Conservation (phyloP, 345 rosid genomes). For the Lumnitzera racemosa region DNA sequence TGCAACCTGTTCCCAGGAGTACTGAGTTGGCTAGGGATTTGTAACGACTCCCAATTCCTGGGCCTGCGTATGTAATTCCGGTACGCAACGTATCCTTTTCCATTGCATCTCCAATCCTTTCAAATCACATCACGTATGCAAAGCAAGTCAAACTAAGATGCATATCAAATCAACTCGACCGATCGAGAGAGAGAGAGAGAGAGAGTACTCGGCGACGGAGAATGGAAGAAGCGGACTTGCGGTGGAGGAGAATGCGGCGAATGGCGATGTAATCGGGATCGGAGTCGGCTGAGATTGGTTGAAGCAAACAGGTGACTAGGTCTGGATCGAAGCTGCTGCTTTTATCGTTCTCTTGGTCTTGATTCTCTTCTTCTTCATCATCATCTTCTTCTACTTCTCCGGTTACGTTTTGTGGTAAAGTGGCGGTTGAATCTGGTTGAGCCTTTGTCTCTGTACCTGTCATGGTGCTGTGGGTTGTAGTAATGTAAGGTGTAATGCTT, state of each 20-base stretch:
- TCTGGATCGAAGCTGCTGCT: constrained; percentile 41
- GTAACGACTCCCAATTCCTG: constrained; percentile 65
- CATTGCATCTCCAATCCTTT: constrained; percentile 97
- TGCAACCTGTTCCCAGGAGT: constrained; percentile 85
- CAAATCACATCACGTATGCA: constrained; percentile 8
- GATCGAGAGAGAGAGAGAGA: constrained; percentile 3
- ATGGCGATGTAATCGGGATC: constrained; percentile 66
- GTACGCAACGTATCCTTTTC: constrained; percentile 76
- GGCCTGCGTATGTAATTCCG: constrained; percentile 84
- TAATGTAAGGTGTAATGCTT: no score
- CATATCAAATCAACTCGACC: not conserved
- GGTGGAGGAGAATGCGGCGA: constrained; percentile 80
- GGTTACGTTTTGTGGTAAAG: not conserved
- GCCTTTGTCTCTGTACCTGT: no score
- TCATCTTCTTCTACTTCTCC: constrained; percentile 12
- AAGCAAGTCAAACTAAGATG: not conserved
- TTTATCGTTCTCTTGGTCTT: constrained; percentile 13
- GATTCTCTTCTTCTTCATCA: constrained; percentile 10
- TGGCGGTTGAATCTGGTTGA: no score
- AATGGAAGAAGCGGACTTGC: constrained; percentile 59
- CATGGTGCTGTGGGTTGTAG: no score
- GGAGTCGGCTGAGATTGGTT: constrained; percentile 49
- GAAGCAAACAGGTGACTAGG: constrained; percentile 70
- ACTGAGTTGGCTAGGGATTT: constrained; percentile 52
- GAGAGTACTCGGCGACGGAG: constrained; percentile 56